Evolutionary conservation across 108 stramenopile species (phyloP).

Genomic region (Conticribra weissflogii): DNA sequence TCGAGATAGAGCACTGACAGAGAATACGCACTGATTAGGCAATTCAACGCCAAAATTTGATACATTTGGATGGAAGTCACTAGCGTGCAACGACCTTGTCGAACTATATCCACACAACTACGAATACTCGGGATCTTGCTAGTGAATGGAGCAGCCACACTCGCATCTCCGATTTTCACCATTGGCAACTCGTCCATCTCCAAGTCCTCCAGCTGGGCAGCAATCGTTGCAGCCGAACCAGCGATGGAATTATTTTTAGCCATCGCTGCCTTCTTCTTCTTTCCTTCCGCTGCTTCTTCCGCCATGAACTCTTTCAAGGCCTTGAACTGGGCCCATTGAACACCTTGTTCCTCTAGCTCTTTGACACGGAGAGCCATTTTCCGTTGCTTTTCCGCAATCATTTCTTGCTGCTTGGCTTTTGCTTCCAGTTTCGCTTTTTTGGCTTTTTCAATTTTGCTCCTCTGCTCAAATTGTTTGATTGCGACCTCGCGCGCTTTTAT

Average conservation of each 20-base stretch:
- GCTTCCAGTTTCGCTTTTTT: conserved; percentile 64
- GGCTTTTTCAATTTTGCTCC: conserved; percentile 54
- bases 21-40: conserved; percentile 96
- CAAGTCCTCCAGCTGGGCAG: conserved; percentile 79
- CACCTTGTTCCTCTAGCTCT: conserved; percentile 85
- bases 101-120: conserved; percentile 95
- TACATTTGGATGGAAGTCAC: conserved; percentile 93
- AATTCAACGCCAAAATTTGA: conserved; percentile 97
- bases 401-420: conserved; percentile 55
- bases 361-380: conserved; percentile 61
- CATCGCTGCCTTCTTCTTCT: conserved; percentile 58
- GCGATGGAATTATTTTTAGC: conserved; percentile 62
- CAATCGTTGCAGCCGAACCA: conserved; percentile 69
- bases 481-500: conserved; percentile 80
- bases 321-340: conserved; percentile 80
- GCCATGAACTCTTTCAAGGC: conserved; percentile 85
- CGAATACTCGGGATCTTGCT: conserved; percentile 96
- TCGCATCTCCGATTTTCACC: conserved; percentile 96
- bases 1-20: conserved; percentile 95
- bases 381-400: conserved; percentile 69
- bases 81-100: conserved; percentile 93
- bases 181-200: conserved; percentile 84
- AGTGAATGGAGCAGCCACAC: conserved; percentile 97
- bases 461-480: conserved; percentile 59
- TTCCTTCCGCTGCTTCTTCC: conserved; percentile 69